Evolutionary conservation across 2,329 filamentous ascomycete species (phyloP).

Genomic region (Aspergillus felis): DNA sequence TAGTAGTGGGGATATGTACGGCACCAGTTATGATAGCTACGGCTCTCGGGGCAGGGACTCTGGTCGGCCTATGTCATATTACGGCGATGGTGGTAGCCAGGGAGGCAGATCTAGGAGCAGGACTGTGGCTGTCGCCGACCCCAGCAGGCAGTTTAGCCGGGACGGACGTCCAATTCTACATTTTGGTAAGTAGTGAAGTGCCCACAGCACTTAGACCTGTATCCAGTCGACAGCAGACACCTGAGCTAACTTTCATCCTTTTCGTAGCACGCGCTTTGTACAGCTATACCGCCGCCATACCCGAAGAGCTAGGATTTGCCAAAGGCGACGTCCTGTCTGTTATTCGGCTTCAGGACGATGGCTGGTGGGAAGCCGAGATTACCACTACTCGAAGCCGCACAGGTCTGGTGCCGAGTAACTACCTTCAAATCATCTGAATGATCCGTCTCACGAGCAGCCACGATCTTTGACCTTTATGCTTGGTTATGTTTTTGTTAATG

Average conservation of each 20-base stretch:
- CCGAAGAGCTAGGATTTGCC: conserved; percentile 85
- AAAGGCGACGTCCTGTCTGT: conserved; percentile 92
- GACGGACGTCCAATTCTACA: conserved; percentile 87
- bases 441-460: conserved; percentile 23
- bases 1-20: conserved; percentile 52
- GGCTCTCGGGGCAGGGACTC: conserved; percentile 39
- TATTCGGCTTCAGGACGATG: conserved; percentile 88
- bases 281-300: conserved; percentile 89
- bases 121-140: conserved; percentile 77
- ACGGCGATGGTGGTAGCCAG: conserved; percentile 46
- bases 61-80: conserved; percentile 45
- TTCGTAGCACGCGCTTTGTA: conserved; percentile 82
- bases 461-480: conserved; percentile 12
- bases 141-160: conserved; percentile 66
- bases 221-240: neutral
- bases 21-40: conserved; percentile 33
- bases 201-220: neutral
- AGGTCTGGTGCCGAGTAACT: conserved; percentile 65
- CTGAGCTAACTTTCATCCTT: neutral
- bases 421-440: conserved; percentile 55
- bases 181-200: conserved; percentile 74
- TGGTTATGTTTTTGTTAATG: conserved; percentile 14
- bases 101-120: conserved; percentile 65
- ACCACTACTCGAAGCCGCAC: conserved; percentile 51
- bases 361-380: conserved; percentile 98